Evolutionary conservation across 2,329 filamentous ascomycete genomes (phyloP).

Genomic region (Ophiocordyceps robertsii): DNA sequence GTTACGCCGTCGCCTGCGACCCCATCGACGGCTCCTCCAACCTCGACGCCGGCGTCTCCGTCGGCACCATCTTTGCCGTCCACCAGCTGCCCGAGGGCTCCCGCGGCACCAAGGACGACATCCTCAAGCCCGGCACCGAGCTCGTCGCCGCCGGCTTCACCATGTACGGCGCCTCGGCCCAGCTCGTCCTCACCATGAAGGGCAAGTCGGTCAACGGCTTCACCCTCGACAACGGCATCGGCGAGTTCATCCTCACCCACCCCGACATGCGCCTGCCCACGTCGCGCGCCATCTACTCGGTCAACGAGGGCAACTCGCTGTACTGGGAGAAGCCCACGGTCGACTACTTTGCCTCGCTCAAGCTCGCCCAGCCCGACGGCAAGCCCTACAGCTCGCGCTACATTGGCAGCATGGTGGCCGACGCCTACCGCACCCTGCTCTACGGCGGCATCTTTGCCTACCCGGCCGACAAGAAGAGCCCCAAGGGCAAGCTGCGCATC

Average conservation of each 20-base stretch:
- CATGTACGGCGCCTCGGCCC: slow-evolving; percentile 96
- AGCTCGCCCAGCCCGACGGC: slow-evolving; percentile 57
- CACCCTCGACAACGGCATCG: slow-evolving; percentile 89
- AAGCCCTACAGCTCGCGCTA: slow-evolving; percentile 94
- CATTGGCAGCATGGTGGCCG: slow-evolving; percentile 96
- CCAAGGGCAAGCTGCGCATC: slow-evolving; percentile 95
- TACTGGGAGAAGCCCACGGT: slow-evolving; percentile 90
- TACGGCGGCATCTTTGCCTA: slow-evolving; percentile 98
- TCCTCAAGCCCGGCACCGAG: slow-evolving; percentile 81
- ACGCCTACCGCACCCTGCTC: slow-evolving; percentile 87
- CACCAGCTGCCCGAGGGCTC: slow-evolving; percentile 76
- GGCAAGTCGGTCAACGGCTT: slow-evolving; percentile 89
- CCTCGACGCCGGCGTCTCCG: slow-evolving; percentile 91
- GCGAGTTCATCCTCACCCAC: slow-evolving; percentile 97
- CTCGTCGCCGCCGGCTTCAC: slow-evolving; percentile 95
- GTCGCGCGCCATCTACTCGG: slow-evolving; percentile 79
- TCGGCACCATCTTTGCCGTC: slow-evolving; percentile 93
- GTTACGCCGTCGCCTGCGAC: slow-evolving; percentile 93
- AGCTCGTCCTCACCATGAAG: slow-evolving; percentile 95
- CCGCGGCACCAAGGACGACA: slow-evolving; percentile 65
- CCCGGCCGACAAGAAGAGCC: slow-evolving; percentile 93
- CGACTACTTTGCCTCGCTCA: slow-evolving; percentile 80
- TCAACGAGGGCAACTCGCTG: slow-evolving; percentile 95
- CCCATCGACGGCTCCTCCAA: slow-evolving; percentile 98
- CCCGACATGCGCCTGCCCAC: slow-evolving; percentile 83